Conservation (phyloP, 352 stramenopile genomes). For the Globisporangium nagaii region DNA sequence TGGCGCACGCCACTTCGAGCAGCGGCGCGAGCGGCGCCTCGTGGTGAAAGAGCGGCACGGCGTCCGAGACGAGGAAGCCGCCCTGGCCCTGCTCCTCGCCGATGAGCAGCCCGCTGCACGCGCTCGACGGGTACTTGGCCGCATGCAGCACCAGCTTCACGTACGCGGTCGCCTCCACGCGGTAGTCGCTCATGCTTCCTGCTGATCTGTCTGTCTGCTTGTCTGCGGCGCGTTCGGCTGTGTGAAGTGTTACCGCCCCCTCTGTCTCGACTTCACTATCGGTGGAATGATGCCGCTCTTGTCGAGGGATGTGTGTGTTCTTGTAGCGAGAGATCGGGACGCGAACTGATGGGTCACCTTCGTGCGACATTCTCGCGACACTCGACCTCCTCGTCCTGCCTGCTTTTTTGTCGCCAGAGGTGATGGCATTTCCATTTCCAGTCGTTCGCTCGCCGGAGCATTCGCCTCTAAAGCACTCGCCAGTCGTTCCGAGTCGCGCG, state of each 20-base stretch:
- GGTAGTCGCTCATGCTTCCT: conserved; percentile 70
- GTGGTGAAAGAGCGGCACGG: conserved; percentile 78
- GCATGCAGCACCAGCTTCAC: conserved; percentile 76
- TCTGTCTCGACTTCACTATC: not conserved
- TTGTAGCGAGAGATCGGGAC: conserved; percentile 5
- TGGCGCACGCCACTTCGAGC: conserved; percentile 55
- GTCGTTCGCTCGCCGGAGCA: too few relatives aligned
- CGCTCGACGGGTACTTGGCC: conserved; percentile 41
- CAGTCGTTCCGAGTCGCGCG: too few relatives aligned
- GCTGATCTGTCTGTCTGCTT: too few relatives aligned
- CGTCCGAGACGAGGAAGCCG: conserved; percentile 50
- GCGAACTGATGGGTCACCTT: not conserved
- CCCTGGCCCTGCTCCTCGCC: conserved; percentile 39
- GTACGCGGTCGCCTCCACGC: conserved; percentile 49
- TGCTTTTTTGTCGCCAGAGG: too few relatives aligned
- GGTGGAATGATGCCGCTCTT: conserved; percentile 9
- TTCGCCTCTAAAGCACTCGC: too few relatives aligned
- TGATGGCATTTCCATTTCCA: too few relatives aligned
- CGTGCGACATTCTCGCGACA: too few relatives aligned
- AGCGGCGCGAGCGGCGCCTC: conserved; percentile 58
- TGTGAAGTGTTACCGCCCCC: not conserved
- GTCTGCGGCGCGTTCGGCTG: too few relatives aligned
- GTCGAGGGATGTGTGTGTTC: conserved; percentile 16
- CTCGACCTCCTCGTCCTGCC: too few relatives aligned
- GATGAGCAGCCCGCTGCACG: conserved; percentile 54